Conservation (phyloP, 495 filamentous ascomycete species). For the Xylaria telfairii region DNA sequence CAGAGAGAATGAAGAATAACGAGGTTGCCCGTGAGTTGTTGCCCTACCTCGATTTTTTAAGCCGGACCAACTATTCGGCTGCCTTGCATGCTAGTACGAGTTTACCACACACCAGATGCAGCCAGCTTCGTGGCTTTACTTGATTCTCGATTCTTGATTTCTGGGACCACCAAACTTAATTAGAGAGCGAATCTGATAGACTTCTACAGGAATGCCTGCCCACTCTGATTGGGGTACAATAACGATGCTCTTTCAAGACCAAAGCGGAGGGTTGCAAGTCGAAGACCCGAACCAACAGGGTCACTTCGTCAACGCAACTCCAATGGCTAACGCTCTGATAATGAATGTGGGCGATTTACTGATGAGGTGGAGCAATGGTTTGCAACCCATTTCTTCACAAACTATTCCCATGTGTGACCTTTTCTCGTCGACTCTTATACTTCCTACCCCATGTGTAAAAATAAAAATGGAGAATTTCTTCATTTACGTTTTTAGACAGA, state of each 20-base stretch:
- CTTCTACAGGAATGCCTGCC: constrained; percentile 51
- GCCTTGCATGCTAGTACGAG: not conserved
- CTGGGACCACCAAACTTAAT: not conserved
- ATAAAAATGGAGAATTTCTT: not conserved
- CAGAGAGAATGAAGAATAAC: constrained; percentile 50
- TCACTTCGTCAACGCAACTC: constrained; percentile 58
- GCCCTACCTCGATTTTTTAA: not conserved
- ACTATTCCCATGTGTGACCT: not conserved
- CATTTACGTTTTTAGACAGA: not conserved
- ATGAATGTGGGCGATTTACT: constrained; percentile 67
- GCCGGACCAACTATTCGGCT: not conserved
- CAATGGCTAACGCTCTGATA: constrained; percentile 58
- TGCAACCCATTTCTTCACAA: constrained; percentile 1
- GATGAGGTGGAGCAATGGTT: constrained; percentile 68
- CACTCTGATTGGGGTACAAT: constrained; percentile 58
- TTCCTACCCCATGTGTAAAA: not conserved
- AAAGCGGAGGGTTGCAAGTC: constrained; percentile 60
- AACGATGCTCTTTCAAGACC: constrained; percentile 60
- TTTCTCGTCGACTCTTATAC: not conserved
- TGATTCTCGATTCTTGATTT: not conserved
- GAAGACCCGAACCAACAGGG: constrained; percentile 58
- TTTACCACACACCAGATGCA: not conserved
- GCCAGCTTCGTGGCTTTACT: not conserved
- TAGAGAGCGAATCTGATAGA: not conserved
- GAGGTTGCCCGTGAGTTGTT: constrained; percentile 44